Conservation (phyloP, 1,284 basidiomycete genomes). For the Ceratobasidium sp. region DNA sequence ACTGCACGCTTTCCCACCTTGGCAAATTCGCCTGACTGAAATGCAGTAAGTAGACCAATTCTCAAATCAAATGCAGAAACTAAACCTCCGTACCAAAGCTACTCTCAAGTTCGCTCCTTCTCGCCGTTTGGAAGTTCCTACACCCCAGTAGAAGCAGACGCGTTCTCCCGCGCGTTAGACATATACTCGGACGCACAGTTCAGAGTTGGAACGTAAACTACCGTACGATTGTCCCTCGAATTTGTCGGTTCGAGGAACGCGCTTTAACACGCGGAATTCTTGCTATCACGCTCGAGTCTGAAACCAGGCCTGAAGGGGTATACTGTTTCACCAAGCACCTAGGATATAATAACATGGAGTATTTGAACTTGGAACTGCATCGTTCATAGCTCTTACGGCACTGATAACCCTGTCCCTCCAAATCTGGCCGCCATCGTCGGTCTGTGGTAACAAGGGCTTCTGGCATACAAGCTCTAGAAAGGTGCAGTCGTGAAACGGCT, state of each 20-base stretch:
- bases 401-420: conserved; percentile 18
- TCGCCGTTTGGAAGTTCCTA: conserved; percentile 37
- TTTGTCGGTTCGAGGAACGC: conserved; percentile 4
- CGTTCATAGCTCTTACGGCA: conserved; percentile 3
- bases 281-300: conserved; percentile 12
- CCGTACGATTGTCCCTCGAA: neutral
- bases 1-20: conserved; percentile 43
- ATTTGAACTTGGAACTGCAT: neutral
- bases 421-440: neutral
- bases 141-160: conserved; percentile 31
- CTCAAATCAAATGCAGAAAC: neutral
- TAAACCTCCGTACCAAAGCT: conserved; percentile 29
- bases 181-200: conserved; percentile 45
- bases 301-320: neutral
- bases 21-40: conserved; percentile 43
- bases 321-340: conserved; percentile 34
- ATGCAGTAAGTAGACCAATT: conserved; percentile 37
- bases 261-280: conserved; percentile 21
- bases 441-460: neutral
- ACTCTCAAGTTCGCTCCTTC: conserved; percentile 42
- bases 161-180: conserved; percentile 39
- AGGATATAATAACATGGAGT: conserved; percentile 30
- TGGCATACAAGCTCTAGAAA: conserved; percentile 38
- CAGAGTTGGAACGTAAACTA: conserved; percentile 30
- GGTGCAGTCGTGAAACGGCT: conserved; percentile 46